Base-by-base conservation (phyloP, 2,329 filamentous ascomycete species). In the Dothiorella sarmentorum region DNA sequence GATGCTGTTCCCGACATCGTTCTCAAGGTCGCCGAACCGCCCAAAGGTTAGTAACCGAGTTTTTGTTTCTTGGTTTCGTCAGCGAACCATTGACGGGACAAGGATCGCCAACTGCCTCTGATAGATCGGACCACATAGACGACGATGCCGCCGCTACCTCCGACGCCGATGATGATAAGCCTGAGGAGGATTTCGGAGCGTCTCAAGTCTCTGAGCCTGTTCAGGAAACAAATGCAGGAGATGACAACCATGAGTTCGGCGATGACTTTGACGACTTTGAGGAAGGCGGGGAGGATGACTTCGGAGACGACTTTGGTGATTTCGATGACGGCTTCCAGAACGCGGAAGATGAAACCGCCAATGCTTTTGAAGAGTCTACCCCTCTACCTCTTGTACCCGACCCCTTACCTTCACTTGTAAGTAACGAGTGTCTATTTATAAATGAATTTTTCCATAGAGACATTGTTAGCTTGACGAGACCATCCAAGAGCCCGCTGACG, bases 211-310 rank as follows among this genome's bases (percentile, higher is more conserved):
- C 52, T 18, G 61, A 60, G 37, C 56, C 63, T 43, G 58, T 82
- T 63, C 49, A 40, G n/a, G 82, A 84, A 61, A 76, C 76, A 17
- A 71, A 72, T 55, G 71, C 72, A 44, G 74, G 63, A 37, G 77
- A 85, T 66, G 87, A 89, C 67, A 91, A 90, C 73, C 86, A 88
- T 68, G 88, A 87, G 64, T 84, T 85, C 70, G 83, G 82, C 55
- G 85, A 85, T 62, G 86, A 89, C 67, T 90, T 90, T 74, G 85
- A 85, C 68, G 81, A 86, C 62, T 84, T 86, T 68, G 78, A 80
- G 67, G 74, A 79, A 64, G 76, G 83, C 63, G 77, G 77, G 40
- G 77, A 69, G 44, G 77, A 78, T 67, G 78, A 80, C 66, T 80
- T 80, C 73, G 78, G 77, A 62, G 78, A 59, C 42, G 57, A 80